Conservation (phyloP, 202 grass and related monocot species). For the Carex arenaria region DNA sequence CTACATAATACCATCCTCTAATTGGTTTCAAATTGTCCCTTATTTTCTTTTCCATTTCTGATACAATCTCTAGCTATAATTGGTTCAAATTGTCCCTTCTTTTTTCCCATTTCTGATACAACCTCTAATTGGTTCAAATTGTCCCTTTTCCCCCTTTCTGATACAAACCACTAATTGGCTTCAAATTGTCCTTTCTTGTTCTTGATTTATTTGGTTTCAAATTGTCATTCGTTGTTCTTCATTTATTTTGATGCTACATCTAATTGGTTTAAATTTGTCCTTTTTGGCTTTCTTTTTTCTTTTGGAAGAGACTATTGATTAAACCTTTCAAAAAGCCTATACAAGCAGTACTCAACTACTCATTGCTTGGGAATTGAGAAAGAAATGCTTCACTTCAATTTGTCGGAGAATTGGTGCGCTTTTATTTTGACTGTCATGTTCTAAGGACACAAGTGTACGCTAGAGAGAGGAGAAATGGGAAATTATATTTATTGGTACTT, state of each 20-base stretch:
- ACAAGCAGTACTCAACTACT: neutral
- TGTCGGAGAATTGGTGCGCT: constrained; percentile 1
- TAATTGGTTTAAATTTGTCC: neutral
- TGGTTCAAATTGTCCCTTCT: neutral
- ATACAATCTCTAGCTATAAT: neutral
- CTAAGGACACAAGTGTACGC: constrained; percentile 1
- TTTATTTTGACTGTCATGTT: constrained; percentile 20
- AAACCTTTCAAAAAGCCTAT: constrained; percentile 3
- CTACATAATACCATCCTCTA: neutral
- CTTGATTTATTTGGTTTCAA: neutral
- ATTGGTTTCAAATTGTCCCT: neutral
- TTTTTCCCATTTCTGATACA: too few species aligned
- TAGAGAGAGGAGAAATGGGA: neutral
- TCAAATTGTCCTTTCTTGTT: neutral
- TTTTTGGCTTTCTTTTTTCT: neutral
- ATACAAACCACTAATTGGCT: neutral
- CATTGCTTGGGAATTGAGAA: neutral
- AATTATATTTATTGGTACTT: neutral
- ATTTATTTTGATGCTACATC: too few species aligned
- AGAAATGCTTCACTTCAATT: constrained; percentile 26
- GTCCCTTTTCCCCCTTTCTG: neutral
- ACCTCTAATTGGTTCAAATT: neutral
- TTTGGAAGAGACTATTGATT: neutral
- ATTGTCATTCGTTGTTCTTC: neutral
- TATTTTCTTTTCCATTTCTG: neutral